phyloP scores from a whole-genome alignment of 2,329 filamentous ascomycete species.

The Geosmithia putterillii region DNA sequence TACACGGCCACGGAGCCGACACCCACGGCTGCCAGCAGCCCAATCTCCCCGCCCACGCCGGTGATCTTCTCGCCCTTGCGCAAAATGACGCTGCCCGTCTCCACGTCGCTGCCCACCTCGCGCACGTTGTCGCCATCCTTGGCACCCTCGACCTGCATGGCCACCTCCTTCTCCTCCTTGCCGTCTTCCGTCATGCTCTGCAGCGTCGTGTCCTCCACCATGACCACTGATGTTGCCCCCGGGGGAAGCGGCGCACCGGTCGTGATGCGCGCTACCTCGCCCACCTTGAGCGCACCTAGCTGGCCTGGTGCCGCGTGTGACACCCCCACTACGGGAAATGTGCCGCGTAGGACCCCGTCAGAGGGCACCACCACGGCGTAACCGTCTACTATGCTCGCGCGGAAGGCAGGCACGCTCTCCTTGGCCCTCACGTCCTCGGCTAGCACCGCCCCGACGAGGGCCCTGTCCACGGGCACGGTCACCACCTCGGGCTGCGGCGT shows the following conservation, averaged over 20 bases:
- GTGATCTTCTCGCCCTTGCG: constrained; percentile 72
- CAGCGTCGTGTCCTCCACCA: constrained; percentile 80
- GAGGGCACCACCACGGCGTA: constrained; percentile 69
- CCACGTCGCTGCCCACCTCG: constrained; percentile 81
- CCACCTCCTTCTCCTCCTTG: constrained; percentile 74
- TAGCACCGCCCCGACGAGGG: constrained; percentile 64
- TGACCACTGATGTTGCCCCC: constrained; percentile 83
- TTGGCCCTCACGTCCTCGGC: constrained; percentile 69
- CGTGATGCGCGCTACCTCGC: constrained; percentile 80
- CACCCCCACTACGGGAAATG: constrained; percentile 76
- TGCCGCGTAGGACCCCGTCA: constrained; percentile 56
- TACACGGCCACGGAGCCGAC: constrained; percentile 60
- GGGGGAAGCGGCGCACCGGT: constrained; percentile 85
- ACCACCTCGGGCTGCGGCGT: constrained; percentile 52
- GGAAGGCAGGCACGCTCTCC: constrained; percentile 83
- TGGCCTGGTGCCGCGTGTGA: constrained; percentile 74
- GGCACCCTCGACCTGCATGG: constrained; percentile 70
- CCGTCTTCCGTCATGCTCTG: constrained; percentile 66
- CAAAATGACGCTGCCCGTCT: constrained; percentile 56
- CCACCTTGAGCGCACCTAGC: constrained; percentile 50
- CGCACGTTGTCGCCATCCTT: constrained; percentile 76
- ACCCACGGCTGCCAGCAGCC: constrained; percentile 77
- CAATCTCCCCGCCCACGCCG: constrained; percentile 79
- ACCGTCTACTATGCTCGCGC: constrained; percentile 93
- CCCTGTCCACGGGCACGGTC: constrained; percentile 47